phyloP scores from a whole-genome alignment of 805 yeast species.

The Metschnikowia kofuensis region DNA sequence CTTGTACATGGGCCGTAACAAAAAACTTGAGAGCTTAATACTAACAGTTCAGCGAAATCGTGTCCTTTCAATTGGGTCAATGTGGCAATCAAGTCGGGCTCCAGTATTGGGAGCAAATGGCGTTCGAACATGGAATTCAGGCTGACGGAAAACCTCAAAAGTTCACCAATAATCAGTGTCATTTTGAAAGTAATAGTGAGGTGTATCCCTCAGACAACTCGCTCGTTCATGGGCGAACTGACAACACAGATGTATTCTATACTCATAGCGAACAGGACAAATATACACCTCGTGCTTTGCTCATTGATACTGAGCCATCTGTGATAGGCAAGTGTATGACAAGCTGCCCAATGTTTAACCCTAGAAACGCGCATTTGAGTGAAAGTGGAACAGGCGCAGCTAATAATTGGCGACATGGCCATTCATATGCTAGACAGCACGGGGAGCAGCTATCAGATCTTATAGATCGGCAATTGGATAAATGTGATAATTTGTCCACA shows the following conservation, averaged over 20 bases:
- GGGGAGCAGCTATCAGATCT: conserved; percentile 76
- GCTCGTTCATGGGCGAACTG: conserved; percentile 40
- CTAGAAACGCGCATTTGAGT: conserved; percentile 75
- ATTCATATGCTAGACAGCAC: conserved; percentile 64
- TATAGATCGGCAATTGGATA: conserved; percentile 86
- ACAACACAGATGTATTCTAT: conserved; percentile 82
- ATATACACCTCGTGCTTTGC: conserved; percentile 83
- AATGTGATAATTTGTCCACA: conserved; percentile 84
- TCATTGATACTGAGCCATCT: conserved; percentile 88
- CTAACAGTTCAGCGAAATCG: conserved; percentile 51
- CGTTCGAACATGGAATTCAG: conserved; percentile 81
- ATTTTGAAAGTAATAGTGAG: conserved; percentile 15
- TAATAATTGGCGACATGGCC: conserved; percentile 93
- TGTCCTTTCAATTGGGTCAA: conserved; percentile 80
- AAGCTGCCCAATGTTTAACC: conserved; percentile 67
- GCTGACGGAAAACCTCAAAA: conserved; percentile 56
- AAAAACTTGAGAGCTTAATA: not conserved
- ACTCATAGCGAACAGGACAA: conserved; percentile 68
- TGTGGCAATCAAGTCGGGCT: conserved; percentile 97
- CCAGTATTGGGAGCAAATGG: conserved; percentile 87
- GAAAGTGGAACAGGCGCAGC: conserved; percentile 93
- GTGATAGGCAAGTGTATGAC: conserved; percentile 65
- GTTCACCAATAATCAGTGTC: conserved; percentile 25
- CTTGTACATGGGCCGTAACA: no score
- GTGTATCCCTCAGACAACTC: conserved; percentile 2